A percentile compares a stretch with the other conserved stretches of the same genome.
Conservation (phyloP, 169 alveolate genomes). For the Babesia sp. region DNA sequence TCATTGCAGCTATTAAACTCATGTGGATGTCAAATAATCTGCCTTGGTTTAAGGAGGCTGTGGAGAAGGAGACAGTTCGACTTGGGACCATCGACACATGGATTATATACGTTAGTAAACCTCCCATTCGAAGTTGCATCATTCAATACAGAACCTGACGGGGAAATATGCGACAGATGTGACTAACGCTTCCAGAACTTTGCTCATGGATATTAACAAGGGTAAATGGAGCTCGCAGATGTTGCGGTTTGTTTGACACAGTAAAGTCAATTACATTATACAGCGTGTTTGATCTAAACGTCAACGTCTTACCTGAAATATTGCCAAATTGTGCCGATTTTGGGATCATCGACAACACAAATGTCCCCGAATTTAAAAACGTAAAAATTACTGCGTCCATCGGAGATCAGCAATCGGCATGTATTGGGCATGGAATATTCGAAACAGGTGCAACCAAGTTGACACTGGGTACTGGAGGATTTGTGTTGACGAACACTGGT, state of each 20-base stretch:
- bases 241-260: slow-evolving; percentile 73
- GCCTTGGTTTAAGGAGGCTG: slow-evolving; percentile 63
- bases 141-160: slow-evolving; percentile 57
- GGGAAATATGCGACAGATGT: slow-evolving; percentile 88
- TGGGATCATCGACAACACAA: slow-evolving; percentile 64
- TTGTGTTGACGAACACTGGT: slow-evolving; percentile 86
- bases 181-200: slow-evolving; percentile 91
- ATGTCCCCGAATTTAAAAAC: slow-evolving; percentile 68
- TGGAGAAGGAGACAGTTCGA: slow-evolving; percentile 68
- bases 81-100: slow-evolving; percentile 89
- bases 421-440: slow-evolving; percentile 87
- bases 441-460: slow-evolving; percentile 85
- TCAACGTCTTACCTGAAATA: slow-evolving; percentile 69
- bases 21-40: slow-evolving; percentile 83
- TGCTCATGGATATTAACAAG: slow-evolving; percentile 85
- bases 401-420: slow-evolving; percentile 93
- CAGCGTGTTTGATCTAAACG: slow-evolving; percentile 55
- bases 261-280: not conserved
- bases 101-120: slow-evolving; percentile 72
- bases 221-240: slow-evolving; percentile 85
- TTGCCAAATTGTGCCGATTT: slow-evolving; percentile 71
- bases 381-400: slow-evolving; percentile 85
- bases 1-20: slow-evolving; percentile 63
- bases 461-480: slow-evolving; percentile 95
- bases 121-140: not conserved